Base-by-base conservation (phyloP, 1,284 basidiomycete species). In the Fomes fomentarius region DNA sequence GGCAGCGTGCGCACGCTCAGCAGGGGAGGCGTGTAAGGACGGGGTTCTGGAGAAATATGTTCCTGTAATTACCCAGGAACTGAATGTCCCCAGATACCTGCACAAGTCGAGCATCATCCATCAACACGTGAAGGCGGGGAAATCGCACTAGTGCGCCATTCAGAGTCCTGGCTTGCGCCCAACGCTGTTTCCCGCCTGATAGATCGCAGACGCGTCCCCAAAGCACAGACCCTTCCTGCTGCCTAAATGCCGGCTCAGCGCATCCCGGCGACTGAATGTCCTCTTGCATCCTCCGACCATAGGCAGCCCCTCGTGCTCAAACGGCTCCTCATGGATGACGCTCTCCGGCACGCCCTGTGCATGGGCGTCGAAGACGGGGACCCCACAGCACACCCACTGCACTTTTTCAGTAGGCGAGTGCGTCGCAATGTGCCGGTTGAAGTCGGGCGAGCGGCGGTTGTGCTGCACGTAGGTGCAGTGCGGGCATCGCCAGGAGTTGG, bases 201-300 rank as follows among this genome's bases (percentile, higher is more conserved):
- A 52, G n/a, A n/a, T 1, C 44, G 44, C 51, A 15, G 26, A 25
- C 54, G 50, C 19, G 62, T 61, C 15, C n/a, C 75, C 75, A 17
- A 73, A 62, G 58, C 80, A 81, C 11, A 24, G 47, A 28, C 74
- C 72, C 21, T 76, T 75, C 8, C 57, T 52, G 47, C 80, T 81
- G 47, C 76, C 73, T 35, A 82, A 65, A 63, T 85, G 84, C 34
- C 83, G 73, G 61, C 76, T 79, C 53, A 83, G 69, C 7, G 84
- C 82, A 54, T 85, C 84, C 17, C 73, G 69, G 45, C 83, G 74
- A 56, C 81, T 82, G 63, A 85, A 84, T 17, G 70, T 71, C 58
- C 69, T 72, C 58, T 71, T 62, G 56, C 84, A 85, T 1, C 81
- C 82, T 14, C 82, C 81, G 28, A 39, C 37, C 47, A 48, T 48